These are phyloP conservation scores for Pythium rhizo-oryzae DNA, from an alignment of 352 stramenopile genomes.

Conservation along the genomic window DNA sequence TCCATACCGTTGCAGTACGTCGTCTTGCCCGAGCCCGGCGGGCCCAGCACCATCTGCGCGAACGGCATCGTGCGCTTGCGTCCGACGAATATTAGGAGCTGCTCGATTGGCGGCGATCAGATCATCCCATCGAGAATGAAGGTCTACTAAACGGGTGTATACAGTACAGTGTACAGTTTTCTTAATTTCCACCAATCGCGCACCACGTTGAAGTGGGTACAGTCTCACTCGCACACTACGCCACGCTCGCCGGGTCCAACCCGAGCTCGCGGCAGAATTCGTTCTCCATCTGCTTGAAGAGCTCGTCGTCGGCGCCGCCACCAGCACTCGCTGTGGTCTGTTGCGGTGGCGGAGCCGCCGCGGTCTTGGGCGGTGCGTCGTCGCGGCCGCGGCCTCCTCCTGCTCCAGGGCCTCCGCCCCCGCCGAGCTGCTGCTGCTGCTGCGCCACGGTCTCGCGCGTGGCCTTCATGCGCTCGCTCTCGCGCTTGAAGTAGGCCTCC, in stretches of 20 bases:
- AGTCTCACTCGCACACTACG: neutral
- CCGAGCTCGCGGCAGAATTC: constrained; percentile 77
- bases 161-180: neutral
- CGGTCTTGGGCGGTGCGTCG: constrained; percentile 31
- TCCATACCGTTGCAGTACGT: constrained; percentile 99
- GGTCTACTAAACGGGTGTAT: constrained; percentile 7
- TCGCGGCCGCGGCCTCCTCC: constrained; percentile 15
- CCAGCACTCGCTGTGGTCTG: neutral
- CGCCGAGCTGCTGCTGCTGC: constrained; percentile 19
- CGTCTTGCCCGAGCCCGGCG: constrained; percentile 94
- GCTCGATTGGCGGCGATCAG: constrained; percentile 14
- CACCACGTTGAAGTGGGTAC: constrained; percentile 2
- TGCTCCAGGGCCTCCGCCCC: constrained; percentile 2
- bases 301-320: constrained; percentile 48
- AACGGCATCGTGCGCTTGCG: constrained; percentile 55
- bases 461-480: constrained; percentile 76
- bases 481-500: constrained; percentile 89
- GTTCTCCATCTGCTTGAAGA: constrained; percentile 79
- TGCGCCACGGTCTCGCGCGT: constrained; percentile 29
- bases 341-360: constrained; percentile 4
- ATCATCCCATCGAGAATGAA: neutral
- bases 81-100: neutral
- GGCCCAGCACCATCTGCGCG: constrained; percentile 74
- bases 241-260: constrained; percentile 36
- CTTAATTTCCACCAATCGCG: constrained; percentile 7